Evolutionary conservation across 2,329 filamentous ascomycete genomes (phyloP).

Genomic region (Paecilomyces fulvus): DNA sequence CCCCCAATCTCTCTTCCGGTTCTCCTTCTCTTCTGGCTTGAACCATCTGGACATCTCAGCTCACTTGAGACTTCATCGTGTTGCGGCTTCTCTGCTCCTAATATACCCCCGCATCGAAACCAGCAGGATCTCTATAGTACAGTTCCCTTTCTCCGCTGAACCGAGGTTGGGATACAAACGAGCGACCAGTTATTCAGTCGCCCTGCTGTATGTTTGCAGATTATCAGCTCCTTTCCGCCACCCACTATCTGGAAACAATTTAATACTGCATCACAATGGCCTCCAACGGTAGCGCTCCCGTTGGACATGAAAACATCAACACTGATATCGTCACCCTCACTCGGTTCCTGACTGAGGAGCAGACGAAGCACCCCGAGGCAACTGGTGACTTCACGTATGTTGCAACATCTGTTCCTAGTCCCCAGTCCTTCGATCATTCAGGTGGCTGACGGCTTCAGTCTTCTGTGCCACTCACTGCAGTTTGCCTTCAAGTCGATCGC

Average conservation of each 20-base stretch:
- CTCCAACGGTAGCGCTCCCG: slow-evolving; percentile 43
- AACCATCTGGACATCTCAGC: neutral
- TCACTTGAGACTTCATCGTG: neutral
- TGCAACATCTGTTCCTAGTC: neutral
- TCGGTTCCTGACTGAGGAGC: slow-evolving; percentile 91
- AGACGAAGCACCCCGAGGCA: slow-evolving; percentile 83
- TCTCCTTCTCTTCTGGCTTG: neutral
- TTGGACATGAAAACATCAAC: slow-evolving; percentile 71
- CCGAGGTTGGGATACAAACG: slow-evolving; percentile 16
- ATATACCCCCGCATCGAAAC: slow-evolving; percentile 3
- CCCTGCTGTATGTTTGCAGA: neutral
- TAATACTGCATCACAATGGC: slow-evolving; percentile 25
- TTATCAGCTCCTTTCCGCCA: slow-evolving; percentile 1
- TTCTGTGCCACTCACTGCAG: slow-evolving; percentile 94
- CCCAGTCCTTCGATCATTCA: neutral
- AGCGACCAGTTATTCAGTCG: neutral
- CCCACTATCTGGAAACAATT: slow-evolving; percentile 1
- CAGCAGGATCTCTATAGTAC: neutral
- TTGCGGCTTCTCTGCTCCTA: neutral
- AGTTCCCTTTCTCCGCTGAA: slow-evolving; percentile 15
- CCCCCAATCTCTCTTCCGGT: neutral
- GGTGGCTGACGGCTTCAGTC: slow-evolving; percentile 40
- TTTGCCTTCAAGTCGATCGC: slow-evolving; percentile 99
- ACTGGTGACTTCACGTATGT: slow-evolving; percentile 97
- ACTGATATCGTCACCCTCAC: slow-evolving; percentile 94